A percentile compares a stretch with the other conserved stretches of the same genome.
Conservation (phyloP, 257 asterid genomes). For the Lithospermum erythrorhizon region DNA sequence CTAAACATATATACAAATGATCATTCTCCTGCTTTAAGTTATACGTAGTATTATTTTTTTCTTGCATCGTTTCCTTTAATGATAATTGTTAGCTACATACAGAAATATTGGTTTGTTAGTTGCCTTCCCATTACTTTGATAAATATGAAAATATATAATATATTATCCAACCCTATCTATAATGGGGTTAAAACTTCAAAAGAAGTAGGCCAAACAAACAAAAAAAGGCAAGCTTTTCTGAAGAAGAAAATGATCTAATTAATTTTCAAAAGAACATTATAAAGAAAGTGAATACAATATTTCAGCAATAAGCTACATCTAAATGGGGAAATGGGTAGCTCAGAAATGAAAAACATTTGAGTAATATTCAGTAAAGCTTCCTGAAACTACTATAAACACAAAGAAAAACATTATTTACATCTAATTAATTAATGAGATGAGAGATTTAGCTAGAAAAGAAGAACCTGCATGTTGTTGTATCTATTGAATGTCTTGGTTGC, state of each 20-base stretch:
- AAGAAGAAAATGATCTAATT: background rate
- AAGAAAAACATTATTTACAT: background rate
- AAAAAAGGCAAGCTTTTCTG: background rate
- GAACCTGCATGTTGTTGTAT: conserved; percentile 94
- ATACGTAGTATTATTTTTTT: too few species aligned
- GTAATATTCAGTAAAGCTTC: background rate
- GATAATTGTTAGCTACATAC: too few species aligned
- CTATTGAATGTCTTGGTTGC: conserved; percentile 78
- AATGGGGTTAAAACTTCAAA: too few species aligned
- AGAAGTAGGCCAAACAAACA: background rate
- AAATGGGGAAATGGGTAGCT: background rate
- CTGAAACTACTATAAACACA: background rate
- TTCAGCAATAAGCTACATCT: background rate
- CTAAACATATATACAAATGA: too few species aligned
- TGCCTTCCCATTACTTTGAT: too few species aligned
- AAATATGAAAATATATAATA: too few species aligned
- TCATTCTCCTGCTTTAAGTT: too few species aligned
- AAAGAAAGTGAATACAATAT: background rate
- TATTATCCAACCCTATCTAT: too few species aligned
- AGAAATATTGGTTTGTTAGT: too few species aligned
- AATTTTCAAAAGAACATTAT: too few species aligned
- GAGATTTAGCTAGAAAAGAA: conserved; percentile 5
- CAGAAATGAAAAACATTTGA: background rate
- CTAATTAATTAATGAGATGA: background rate
- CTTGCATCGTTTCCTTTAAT: too few species aligned